Percentiles rank a stretch among this genome's conserved stretches.
phyloP scores from a whole-genome alignment of 2,329 filamentous ascomycete species.

The Lasiodiplodia sp. region DNA sequence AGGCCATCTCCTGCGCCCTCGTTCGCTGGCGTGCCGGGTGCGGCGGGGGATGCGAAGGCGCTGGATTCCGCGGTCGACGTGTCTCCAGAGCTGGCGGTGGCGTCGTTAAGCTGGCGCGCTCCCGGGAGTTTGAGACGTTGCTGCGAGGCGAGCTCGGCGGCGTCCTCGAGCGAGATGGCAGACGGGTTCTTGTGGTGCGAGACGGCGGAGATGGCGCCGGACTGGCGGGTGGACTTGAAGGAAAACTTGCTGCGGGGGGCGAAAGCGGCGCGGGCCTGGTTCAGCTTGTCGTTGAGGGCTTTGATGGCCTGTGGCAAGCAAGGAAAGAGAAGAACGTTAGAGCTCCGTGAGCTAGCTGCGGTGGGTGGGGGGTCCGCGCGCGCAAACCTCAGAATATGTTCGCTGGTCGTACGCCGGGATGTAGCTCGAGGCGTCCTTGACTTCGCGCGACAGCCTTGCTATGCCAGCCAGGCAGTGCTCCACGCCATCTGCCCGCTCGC shows the following conservation, averaged over 20 bases:
- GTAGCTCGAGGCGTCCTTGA: slow-evolving; percentile 81
- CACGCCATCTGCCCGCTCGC: slow-evolving; percentile 80
- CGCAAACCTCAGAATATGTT: slow-evolving; percentile 77
- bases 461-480: slow-evolving; percentile 83
- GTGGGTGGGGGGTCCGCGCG: not conserved
- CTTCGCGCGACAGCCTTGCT: slow-evolving; percentile 79
- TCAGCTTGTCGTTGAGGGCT: slow-evolving; percentile 78
- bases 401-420: slow-evolving; percentile 90
- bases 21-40: slow-evolving; percentile 19
- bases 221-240: slow-evolving; percentile 69
- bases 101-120: slow-evolving; percentile 33
- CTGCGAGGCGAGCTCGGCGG: slow-evolving; percentile 61
- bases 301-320: slow-evolving; percentile 71
- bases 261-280: slow-evolving; percentile 70
- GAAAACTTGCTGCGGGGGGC: slow-evolving; percentile 82
- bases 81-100: slow-evolving; percentile 5
- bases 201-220: slow-evolving; percentile 51
- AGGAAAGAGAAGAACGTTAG: slow-evolving; percentile 33
- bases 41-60: slow-evolving; percentile 18
- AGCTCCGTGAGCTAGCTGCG: not conserved
- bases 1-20: slow-evolving; percentile 30
- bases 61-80: slow-evolving; percentile 29
- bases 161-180: slow-evolving; percentile 63
- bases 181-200: slow-evolving; percentile 59
- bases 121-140: slow-evolving; percentile 54